Base-by-base conservation (phyloP, 345 rosid species). In the Tarenaya hassleriana region DNA sequence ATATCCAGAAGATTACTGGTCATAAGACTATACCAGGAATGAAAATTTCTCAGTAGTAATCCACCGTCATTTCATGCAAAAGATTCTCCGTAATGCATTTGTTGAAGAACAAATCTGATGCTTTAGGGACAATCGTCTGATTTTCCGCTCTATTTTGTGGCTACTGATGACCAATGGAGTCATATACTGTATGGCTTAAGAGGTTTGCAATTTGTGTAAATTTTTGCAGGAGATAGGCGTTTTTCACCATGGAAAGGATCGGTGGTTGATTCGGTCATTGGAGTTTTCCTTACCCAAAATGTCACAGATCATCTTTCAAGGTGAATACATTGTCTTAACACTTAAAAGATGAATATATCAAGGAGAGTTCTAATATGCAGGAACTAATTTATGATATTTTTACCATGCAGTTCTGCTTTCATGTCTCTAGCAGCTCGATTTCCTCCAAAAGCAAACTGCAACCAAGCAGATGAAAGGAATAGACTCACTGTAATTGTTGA, bases 201-300 rank as follows among this genome's bases (percentile, higher is more conserved):
- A 35, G 57, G 29, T 24, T 24, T 24, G 29, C 29, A 24, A 5
- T 24, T 24, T 24, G 29, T 5, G 5, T 31, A 44, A 29, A 57
- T 51, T 40, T 44, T 70, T 59, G 52, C 88, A 91, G 98, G 98
- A 49, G 96, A 91, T 63, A 77, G 98, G 52, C 84, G 90, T 41
- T 91, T 91, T 80, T 84, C 96, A n/a, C 76, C 73, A 64, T 91
- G 98, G 98, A 91, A 91, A 67, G 98, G 98, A 52, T 91, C 98
- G 2, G 95, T 91, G 61, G 96, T 91, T 58, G 98, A 91, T 70
- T 91, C 98, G 0, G 96, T 91, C 34, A 75, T 91, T 42, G 98
- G 98, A 61, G 98, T 91, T 33, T 91, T 87, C 75, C 84, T 91
- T 18, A 91, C 98, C 29, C 98, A 91, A 50, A 91, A 91, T 62